Evolutionary conservation across 2,329 filamentous ascomycete genomes (phyloP), one percentile per base, ranked within the genome.

Genomic region (Moelleriella libera): DNA sequence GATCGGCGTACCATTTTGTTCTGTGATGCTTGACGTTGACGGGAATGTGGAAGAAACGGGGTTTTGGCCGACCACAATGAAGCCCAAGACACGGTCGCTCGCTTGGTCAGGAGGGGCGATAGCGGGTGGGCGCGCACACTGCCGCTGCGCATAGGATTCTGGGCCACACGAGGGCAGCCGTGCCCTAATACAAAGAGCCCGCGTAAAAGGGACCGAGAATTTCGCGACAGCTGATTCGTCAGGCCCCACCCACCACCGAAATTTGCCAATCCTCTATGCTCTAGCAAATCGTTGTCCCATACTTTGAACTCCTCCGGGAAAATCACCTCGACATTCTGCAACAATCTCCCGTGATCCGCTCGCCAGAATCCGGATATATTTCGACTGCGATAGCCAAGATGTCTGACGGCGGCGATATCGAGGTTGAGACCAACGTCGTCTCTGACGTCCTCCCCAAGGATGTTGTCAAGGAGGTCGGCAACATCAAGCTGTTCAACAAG

Each of bases 401-500:
- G 88, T 94, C 88, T 84, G 88, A 94, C 75, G 75, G 72, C 74
- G 88, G 84, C 77, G 89, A 95, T 78, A 84, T 94, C 73, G 88
- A 94, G 78, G 84, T 92, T 72, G 84, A 87, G 71, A 80, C 74
- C 76, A 76, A 80, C 66, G 74, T 76, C 68, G 77, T 79, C 72
- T 85, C 81, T 74, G 74, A 80, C 67, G 80, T 88, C 69, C 85
- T 96, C 60, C 88, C 90, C 73, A 95, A 94, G 83, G 88, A 95
- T 60, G 84, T 94, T 68, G 76, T 81, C 65, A 77, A 82, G 64
- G 87, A 94, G 76, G 82, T 92, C 74, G 89, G 88, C 72, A 83
- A 78, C 74, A 79, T 92, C 71, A 94, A 94, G 84, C 81, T 95
- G 64, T 94, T 95, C 82, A 94, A 92, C 83, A 94, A 94, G 76